These are phyloP conservation scores for Phytophthora meadii DNA, from an alignment of 352 stramenopile genomes.

Conservation along the genomic window DNA sequence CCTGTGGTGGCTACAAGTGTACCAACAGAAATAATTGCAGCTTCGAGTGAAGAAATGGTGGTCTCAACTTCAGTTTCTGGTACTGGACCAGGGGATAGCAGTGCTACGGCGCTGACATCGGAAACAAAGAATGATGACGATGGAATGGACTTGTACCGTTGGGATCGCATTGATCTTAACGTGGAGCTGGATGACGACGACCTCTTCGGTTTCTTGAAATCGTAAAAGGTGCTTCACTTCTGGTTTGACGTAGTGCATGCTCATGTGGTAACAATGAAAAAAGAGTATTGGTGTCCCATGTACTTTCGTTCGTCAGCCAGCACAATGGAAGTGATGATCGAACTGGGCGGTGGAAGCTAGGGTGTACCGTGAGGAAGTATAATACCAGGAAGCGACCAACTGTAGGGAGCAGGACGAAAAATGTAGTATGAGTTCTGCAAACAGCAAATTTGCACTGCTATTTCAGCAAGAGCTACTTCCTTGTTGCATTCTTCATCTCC, in stretches of 20 bases:
- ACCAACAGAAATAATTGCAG: constrained; percentile 8
- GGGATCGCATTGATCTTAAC: constrained; percentile 85
- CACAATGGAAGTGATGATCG: not conserved
- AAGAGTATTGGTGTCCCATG: constrained; percentile 29
- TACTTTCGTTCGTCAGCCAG: constrained; percentile 2
- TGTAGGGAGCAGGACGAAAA: constrained; percentile 14
- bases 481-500: constrained; percentile 9
- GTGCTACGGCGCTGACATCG: constrained; percentile 12
- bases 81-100: constrained; percentile 17
- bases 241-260: constrained; percentile 31
- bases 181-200: constrained; percentile 87
- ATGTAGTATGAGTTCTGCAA: constrained; percentile 20
- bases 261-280: constrained; percentile 39
- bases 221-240: constrained; percentile 38
- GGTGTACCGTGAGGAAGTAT: constrained; percentile 33
- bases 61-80: constrained; percentile 11
- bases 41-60: constrained; percentile 11
- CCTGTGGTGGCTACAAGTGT: constrained; percentile 17
- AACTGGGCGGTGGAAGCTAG: constrained; percentile 6
- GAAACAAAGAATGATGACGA: constrained; percentile 56
- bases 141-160: constrained; percentile 74
- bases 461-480: constrained; percentile 10
- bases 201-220: constrained; percentile 88
- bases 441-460: constrained; percentile 7
- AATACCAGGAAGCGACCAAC: constrained; percentile 9